These are phyloP conservation scores for Rhodotorula sp. DNA, from an alignment of 1,284 basidiomycete genomes.

Conservation along the genomic window DNA sequence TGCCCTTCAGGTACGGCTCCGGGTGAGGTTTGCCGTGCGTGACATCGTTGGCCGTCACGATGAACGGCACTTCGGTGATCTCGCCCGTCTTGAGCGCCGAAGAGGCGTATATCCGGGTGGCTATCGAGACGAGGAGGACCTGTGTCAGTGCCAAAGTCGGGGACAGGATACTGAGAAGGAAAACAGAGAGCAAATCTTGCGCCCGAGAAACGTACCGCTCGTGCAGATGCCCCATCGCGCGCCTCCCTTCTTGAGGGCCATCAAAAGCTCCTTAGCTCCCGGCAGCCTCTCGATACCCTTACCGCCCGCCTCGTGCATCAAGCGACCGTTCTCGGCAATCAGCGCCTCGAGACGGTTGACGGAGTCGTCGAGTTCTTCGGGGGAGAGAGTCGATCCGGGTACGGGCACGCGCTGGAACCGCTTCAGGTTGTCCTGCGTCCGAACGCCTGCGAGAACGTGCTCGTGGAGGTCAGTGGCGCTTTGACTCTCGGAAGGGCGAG, in stretches of 20 bases:
- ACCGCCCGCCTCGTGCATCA: constrained; percentile 28
- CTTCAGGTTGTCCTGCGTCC: constrained; percentile 38
- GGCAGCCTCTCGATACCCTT: constrained; percentile 30
- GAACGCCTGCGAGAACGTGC: constrained; percentile 17
- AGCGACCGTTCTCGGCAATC: constrained; percentile 38
- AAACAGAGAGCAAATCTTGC: too few relatives aligned
- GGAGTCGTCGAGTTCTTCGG: constrained; percentile 31
- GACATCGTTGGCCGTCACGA: constrained; percentile 74
- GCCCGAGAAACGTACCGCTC: constrained; percentile 19
- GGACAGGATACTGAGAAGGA: too few relatives aligned
- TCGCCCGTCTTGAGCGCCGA: constrained; percentile 40
- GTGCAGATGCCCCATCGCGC: constrained; percentile 41
- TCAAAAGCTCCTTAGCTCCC: constrained; percentile 16
- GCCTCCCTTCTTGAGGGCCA: constrained; percentile 22
- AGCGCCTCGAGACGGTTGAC: constrained; percentile 34
- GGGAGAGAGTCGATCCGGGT: constrained; percentile 19
- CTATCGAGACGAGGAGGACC: constrained; percentile 7
- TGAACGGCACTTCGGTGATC: constrained; percentile 40
- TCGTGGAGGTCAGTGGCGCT: neutral
- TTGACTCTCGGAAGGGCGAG: neutral
- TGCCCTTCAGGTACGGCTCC: constrained; percentile 64
- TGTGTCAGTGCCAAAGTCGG: neutral
- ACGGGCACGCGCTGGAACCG: constrained; percentile 35
- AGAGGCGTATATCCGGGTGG: constrained; percentile 38
- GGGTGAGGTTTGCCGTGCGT: constrained; percentile 73